Conservation (phyloP, 495 filamentous ascomycete genomes). For the Hypoxylon lienhwacheense region DNA sequence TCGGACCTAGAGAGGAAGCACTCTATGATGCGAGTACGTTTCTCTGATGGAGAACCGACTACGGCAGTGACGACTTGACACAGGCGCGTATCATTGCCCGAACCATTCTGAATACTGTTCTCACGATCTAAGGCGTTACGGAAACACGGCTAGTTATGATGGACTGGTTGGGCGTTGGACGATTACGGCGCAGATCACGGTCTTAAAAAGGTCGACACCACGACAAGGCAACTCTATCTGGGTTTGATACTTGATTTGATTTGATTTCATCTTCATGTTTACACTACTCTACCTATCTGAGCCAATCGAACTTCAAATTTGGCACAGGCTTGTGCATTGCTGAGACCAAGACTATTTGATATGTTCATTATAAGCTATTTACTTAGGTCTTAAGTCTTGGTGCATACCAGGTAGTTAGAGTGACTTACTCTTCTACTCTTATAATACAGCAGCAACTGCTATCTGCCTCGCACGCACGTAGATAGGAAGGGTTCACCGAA, state of each 20-base stretch:
- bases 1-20: conserved; percentile 32
- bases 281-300: neutral
- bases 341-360: neutral
- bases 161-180: conserved; percentile 11
- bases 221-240: conserved; percentile 4
- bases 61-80: conserved; percentile 35
- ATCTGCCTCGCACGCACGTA: neutral
- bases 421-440: conserved; percentile 9
- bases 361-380: conserved; percentile 2
- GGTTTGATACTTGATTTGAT: conserved; percentile 4
- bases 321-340: neutral
- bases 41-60: conserved; percentile 33
- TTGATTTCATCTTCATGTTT: conserved; percentile 10
- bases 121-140: conserved; percentile 30
- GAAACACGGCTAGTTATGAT: conserved; percentile 7
- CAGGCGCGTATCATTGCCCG: neutral
- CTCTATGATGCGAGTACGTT: conserved; percentile 34
- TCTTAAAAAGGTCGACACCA: conserved; percentile 8
- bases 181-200: conserved; percentile 10
- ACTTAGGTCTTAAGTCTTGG: conserved; percentile 2
- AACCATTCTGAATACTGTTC: neutral
- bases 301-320: conserved; percentile 2
- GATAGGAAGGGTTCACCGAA: conserved; percentile 47
- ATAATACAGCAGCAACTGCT: conserved; percentile 10
- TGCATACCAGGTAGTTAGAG: neutral